Conservation (phyloP, 1,284 basidiomycete species). For the Leccinum subspadiceum region DNA sequence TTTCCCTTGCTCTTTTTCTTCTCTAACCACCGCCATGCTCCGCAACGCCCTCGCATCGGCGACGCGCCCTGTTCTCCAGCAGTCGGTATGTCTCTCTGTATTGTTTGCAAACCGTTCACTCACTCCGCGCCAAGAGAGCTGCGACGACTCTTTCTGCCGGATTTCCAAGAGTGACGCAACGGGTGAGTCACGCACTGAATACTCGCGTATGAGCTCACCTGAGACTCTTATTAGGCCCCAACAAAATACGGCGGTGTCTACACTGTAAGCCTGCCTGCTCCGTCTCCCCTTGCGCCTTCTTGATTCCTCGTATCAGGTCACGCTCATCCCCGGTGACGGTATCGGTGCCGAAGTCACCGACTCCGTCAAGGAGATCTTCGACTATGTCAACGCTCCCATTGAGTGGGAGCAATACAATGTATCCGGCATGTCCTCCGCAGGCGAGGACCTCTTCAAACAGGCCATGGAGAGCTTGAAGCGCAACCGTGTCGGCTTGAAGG, state of each 20-base stretch:
- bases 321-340: slow-evolving; percentile 95
- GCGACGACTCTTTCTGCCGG: slow-evolving; percentile 82
- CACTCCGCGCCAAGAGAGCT: slow-evolving; percentile 46
- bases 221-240: slow-evolving; percentile 53
- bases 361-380: slow-evolving; percentile 99
- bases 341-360: slow-evolving; percentile 97
- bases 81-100: slow-evolving; percentile 45
- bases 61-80: slow-evolving; percentile 51
- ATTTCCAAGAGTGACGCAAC: slow-evolving; percentile 72
- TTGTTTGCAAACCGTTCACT: slow-evolving; percentile 6
- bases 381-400: slow-evolving; percentile 96
- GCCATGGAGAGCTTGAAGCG: slow-evolving; percentile 96
- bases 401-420: slow-evolving; percentile 99
- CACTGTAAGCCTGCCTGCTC: slow-evolving; percentile 53
- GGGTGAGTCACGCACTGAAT: slow-evolving; percentile 44
- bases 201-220: slow-evolving; percentile 11
- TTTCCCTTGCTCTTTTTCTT: slow-evolving; percentile 12
- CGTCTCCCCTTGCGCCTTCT: slow-evolving; percentile 22
- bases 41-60: slow-evolving; percentile 61
- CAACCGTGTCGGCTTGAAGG: slow-evolving; percentile 98
- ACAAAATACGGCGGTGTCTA: slow-evolving; percentile 96
- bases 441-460: slow-evolving; percentile 95
- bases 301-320: slow-evolving; percentile 55
- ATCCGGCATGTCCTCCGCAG: slow-evolving; percentile 92
- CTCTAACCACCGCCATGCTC: slow-evolving; percentile 51